Evolutionary conservation across 1,284 basidiomycete genomes (phyloP), one percentile per base, ranked within the genome.

Genomic region (Cutaneotrichosporon cavernicola): DNA sequence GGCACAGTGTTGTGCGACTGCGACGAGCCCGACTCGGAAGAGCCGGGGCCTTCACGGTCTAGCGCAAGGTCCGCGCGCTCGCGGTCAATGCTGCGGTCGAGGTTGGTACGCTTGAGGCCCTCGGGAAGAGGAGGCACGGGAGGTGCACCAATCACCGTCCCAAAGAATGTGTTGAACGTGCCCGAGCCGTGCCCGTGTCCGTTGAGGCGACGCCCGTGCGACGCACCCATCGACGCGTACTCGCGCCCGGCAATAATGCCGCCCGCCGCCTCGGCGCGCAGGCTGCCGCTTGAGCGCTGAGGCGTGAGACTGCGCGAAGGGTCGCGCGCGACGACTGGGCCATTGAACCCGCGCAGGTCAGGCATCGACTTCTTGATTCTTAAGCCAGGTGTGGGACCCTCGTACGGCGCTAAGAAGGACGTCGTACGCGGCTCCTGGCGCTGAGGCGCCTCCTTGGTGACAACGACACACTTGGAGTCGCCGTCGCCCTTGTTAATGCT

Each of bases 351-450:
- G 16, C 78, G 72, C 38, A 81, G 66, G 57, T 81, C 81, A 4
- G 94, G 94, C 94, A 97, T 97, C 18, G 92, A 95, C 82, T 96
- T 96, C 84, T 97, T 97, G 79, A 89, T 87, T 57, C 92, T 87
- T 63, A 96, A 84, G 32, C 70, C 81, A 84, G 84, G 36, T 84
- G 84, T 60, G 89, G 84, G 79, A 86, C 87, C 40, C 86, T 89
- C 68, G 64, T 80, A 78, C 0, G 78, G 76, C 4, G 75, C 73
- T 18, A 79, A 76, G 70, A 75, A 78, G 36, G 72, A 64, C 81
- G 81, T 67, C 79, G 84, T 74, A 81, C 81, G 66, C 74, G 76
- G 68, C 56, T 58, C 55, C 18, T 50, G 53, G 18, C 60, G 50
- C 14, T 51, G 38, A 0, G 67, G 62, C 50, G 69, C 74, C 30